Evolutionary conservation across 352 stramenopile species (phyloP).

Genomic region (Phytophthora cactorum): DNA sequence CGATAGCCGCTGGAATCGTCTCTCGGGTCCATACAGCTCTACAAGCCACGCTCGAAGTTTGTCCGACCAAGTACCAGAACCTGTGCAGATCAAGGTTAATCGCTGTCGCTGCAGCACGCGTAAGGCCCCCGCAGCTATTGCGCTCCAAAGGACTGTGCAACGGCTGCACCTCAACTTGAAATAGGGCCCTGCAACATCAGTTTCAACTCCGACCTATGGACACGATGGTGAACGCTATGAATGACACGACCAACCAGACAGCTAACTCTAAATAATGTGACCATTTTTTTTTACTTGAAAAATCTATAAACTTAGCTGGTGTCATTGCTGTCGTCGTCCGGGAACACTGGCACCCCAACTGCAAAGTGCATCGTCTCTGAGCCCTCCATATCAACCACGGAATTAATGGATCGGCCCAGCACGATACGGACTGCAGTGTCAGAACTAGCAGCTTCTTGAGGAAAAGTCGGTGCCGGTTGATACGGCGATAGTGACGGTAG

Average conservation of each 20-base stretch:
- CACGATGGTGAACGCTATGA: background rate
- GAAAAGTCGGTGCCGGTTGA: conserved; percentile 12
- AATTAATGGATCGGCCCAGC: conserved; percentile 25
- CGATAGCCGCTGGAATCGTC: conserved; percentile 1
- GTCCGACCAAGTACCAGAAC: background rate
- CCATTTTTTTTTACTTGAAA: background rate
- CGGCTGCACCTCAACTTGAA: conserved; percentile 15
- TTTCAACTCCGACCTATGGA: conserved; percentile 21
- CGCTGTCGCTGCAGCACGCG: background rate
- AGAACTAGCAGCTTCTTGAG: background rate
- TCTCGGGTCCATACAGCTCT: conserved; percentile 28
- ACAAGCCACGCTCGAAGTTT: no score
- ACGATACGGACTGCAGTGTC: conserved; percentile 3
- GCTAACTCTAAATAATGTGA: conserved; percentile 5
- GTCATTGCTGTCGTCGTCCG: conserved; percentile 21
- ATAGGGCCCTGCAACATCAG: conserved; percentile 28
- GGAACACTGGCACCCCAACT: conserved; percentile 23
- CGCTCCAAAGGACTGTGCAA: conserved; percentile 8
- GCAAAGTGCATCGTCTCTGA: conserved; percentile 9
- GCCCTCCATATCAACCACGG: conserved; percentile 15
- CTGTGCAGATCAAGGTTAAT: conserved; percentile 7
- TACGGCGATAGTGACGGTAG: conserved; percentile 35
- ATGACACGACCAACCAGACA: conserved; percentile 8
- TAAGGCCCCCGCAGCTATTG: background rate
- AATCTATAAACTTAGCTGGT: conserved; percentile 4